Evolutionary conservation across 768 basidiomycete species (phyloP), one percentile per base, ranked within the genome.

Genomic region (Steccherinum ochraceum): DNA sequence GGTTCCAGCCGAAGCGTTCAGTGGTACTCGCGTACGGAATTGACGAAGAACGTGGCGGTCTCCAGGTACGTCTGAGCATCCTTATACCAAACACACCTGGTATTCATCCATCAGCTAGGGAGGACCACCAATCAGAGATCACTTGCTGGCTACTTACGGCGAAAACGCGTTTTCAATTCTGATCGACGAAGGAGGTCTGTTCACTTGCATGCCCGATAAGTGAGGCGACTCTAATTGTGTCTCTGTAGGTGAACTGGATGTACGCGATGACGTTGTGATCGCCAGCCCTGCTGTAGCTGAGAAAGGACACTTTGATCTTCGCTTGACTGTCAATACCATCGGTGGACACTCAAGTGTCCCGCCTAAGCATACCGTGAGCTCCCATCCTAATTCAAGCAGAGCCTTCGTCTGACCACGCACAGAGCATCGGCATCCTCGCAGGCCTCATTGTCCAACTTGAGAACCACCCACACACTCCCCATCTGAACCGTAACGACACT

Each of bases 341-440:
- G 92, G 93, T 4, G 93, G 93, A 0, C 93, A 94, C 65, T 93
- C 91, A 0, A 88, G 85, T 58, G 69, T 92, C 12, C 93, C 93
- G 13, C 89, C 88, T 13, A 59, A 68, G 2, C 91, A 96, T 57
- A 95, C 92, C 2, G 86, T 81, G 61, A 56, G 73, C 77, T 2
- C 70, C 61, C n/a, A n/a, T n/a, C n/a, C n/a, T n/a, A n/a, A n/a
- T n/a, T n/a, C n/a, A n/a, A n/a, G n/a, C n/a, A n/a, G n/a, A n/a
- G n/a, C n/a, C 51, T 2, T 26, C 47, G 4, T 21, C 39, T 27
- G 0, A 18, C 2, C 35, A 18, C 19, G 40, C n/a, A 7, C 51
- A 73, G 71, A 55, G 55, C 26, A 77, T 82, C 51, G 77, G 78
- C 24, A 69, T 77, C 53, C 70, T 80, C 43, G 65, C 77, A 2